Evolutionary conservation across 257 asterid species (phyloP).

Genomic region (Thymus mandschuricus): DNA sequence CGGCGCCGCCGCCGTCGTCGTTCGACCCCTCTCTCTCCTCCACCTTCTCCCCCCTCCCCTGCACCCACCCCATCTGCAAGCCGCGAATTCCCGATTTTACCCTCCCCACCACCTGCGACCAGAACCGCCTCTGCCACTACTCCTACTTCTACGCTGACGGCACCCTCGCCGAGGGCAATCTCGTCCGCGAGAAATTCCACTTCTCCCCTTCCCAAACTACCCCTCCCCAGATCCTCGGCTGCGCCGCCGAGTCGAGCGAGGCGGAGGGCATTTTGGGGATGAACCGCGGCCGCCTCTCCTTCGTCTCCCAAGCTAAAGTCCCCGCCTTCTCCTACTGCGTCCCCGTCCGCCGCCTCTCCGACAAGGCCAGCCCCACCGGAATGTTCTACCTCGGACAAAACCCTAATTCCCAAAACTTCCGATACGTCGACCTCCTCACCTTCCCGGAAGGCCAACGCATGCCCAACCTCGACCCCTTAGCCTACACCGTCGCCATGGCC

Average conservation of each 20-base stretch:
- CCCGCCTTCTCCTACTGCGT: conserved; percentile 80
- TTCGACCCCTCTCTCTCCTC: conserved; percentile 85
- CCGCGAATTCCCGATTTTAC: conserved; percentile 77
- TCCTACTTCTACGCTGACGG: conserved; percentile 92
- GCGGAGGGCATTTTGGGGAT: conserved; percentile 89
- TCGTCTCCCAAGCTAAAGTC: conserved; percentile 70
- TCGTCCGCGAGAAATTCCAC: conserved; percentile 62
- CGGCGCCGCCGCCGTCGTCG: conserved; percentile 44
- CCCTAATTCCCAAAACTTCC: conserved; percentile 57
- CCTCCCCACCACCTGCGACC: conserved; percentile 85
- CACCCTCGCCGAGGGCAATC: conserved; percentile 86
- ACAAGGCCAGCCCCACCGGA: conserved; percentile 47
- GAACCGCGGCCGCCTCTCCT: conserved; percentile 79
- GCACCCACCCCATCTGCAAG: conserved; percentile 75
- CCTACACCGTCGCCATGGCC: conserved; percentile 58
- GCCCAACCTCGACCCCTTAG: conserved; percentile 81
- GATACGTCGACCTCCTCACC: conserved; percentile 52
- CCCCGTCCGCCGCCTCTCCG: conserved; percentile 42
- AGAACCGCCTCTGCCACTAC: conserved; percentile 77
- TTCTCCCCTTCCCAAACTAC: conserved; percentile 56
- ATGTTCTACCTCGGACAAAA: conserved; percentile 71
- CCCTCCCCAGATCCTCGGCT: conserved; percentile 81
- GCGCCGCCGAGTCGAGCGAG: conserved; percentile 59
- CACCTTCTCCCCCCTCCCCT: conserved; percentile 74
- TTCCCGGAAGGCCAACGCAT: conserved; percentile 53